Base-by-base conservation (phyloP, 2,329 filamentous ascomycete species). In the Aspergillus sp. region DNA sequence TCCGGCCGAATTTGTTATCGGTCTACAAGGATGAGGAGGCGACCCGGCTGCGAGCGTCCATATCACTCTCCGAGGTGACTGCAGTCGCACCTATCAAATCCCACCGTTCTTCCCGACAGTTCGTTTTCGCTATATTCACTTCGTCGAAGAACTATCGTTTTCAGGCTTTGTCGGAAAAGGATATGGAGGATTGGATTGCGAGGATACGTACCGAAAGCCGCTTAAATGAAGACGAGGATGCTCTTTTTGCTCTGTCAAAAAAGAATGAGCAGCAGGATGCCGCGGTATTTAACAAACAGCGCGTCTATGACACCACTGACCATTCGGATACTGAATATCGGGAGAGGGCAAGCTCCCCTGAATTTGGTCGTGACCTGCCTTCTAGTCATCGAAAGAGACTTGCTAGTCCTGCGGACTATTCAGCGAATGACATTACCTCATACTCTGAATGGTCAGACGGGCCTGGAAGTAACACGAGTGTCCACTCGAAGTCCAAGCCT, bases 21-120 rank as follows among this genome's bases (percentile, higher is more conserved):
- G 88, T 97, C 61, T 99, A 99, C 83, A 96, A 93, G 75, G 89
- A 93, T 71, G 86, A 90, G 67, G 90, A 93, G 67, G 93, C 97
- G 77, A 90, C 89, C 67, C 93, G 93, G 73, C 84, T 99, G 44
- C 89, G 91, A 52, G 89, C 96, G 69, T 93, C 96, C 71, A 86
- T 99, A 68, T 87, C 88, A 69, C 84, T 98, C 40, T 89, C 90
- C 44, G 95, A 99, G 60, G 84, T 98, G 58, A 97, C 93, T 3
- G 93, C 95, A 7, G 91, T 96, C 45, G 90, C 93, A 2, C 86
- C 90, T 58, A 87, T 98, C 62, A 93, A 90, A 68, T 92, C 96
- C 67, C 89, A 91, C 8, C 96, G 96, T 75, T 87, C 92, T 60
- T 93, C 90, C 72, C 88, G 90, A 58, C 85, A 91, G 52, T 87